phyloP scores from a whole-genome alignment of 495 filamentous ascomycete species.

The Tricharina praecox region DNA sequence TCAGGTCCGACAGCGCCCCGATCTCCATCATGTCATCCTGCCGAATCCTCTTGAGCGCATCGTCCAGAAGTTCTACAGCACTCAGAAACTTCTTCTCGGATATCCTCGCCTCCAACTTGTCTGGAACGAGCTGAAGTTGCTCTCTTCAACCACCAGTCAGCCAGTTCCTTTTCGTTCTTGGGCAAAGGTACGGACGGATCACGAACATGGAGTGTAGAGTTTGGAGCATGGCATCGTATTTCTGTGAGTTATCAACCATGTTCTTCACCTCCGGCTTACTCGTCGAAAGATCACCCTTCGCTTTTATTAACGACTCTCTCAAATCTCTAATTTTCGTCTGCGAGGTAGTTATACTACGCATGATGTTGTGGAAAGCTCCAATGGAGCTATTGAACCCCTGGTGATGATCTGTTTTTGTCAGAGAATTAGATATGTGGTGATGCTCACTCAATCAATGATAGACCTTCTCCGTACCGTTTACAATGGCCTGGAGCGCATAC shows the following conservation, averaged over 20 bases:
- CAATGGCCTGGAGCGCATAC: slow-evolving; percentile 78
- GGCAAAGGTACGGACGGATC: slow-evolving; percentile 4
- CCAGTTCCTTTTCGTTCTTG: not conserved
- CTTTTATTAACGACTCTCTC: slow-evolving; percentile 63
- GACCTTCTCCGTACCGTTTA: slow-evolving; percentile 42
- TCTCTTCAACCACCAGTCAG: slow-evolving; percentile 33
- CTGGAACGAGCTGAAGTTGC: slow-evolving; percentile 75
- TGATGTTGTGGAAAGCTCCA: slow-evolving; percentile 96
- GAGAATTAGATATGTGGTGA: slow-evolving; percentile 9
- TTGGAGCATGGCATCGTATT: slow-evolving; percentile 81
- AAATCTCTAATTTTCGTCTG: slow-evolving; percentile 69
- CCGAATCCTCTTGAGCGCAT: slow-evolving; percentile 62
- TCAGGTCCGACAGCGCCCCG: slow-evolving; percentile 69
- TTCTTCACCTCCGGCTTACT: slow-evolving; percentile 86
- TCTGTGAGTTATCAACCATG: slow-evolving; percentile 66
- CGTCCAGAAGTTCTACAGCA: slow-evolving; percentile 80
- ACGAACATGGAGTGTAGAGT: slow-evolving; percentile 53
- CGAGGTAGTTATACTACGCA: slow-evolving; percentile 74
- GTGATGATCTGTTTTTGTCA: slow-evolving; percentile 53
- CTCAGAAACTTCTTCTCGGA: slow-evolving; percentile 90
- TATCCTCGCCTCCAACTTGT: slow-evolving; percentile 79
- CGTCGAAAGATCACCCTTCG: slow-evolving; percentile 64
- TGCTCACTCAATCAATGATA: slow-evolving; percentile 9
- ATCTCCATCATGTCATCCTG: slow-evolving; percentile 83
- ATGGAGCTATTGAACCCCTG: slow-evolving; percentile 99